These are phyloP conservation scores for Yarrowia alimentaria DNA, from an alignment of 805 yeast genomes.

Conservation along the genomic window DNA sequence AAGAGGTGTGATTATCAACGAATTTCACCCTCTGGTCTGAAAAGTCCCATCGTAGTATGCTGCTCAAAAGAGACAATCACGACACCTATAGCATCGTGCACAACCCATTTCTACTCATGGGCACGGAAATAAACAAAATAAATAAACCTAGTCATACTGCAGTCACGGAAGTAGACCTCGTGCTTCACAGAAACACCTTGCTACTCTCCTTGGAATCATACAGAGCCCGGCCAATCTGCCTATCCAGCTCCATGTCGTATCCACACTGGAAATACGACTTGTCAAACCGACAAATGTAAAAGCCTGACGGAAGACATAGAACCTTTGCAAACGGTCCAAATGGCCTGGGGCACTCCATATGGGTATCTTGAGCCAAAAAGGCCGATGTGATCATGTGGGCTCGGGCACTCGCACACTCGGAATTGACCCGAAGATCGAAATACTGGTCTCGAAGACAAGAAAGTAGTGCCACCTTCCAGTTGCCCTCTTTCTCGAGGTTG, in stretches of 20 bases:
- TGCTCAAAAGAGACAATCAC: no score
- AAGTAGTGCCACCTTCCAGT: slow-evolving; percentile 4
- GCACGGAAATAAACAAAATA: not conserved
- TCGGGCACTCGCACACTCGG: slow-evolving; percentile 21
- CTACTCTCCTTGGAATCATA: slow-evolving; percentile 18
- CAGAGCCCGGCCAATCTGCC: slow-evolving; percentile 21
- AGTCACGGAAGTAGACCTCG: no score
- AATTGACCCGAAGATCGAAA: slow-evolving; percentile 5
- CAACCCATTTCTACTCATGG: no score
- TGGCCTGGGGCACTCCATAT: slow-evolving; percentile 12
- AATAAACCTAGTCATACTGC: not conserved
- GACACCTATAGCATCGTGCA: no score
- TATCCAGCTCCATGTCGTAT: slow-evolving; percentile 15
- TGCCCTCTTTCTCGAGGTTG: not conserved
- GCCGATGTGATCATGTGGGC: slow-evolving; percentile 24
- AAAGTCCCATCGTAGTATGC: no score
- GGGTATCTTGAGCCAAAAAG: slow-evolving; percentile 6
- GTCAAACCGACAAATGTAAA: slow-evolving; percentile 16
- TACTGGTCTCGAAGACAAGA: slow-evolving; percentile 5
- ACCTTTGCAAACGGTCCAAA: slow-evolving; percentile 17
- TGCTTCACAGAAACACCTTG: slow-evolving; percentile 3
- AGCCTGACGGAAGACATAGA: slow-evolving; percentile 4
- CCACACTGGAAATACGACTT: slow-evolving; percentile 15
- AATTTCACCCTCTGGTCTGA: no score
- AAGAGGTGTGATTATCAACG: no score